These are phyloP conservation scores for Globisporangium mamillatum DNA, from an alignment of 352 stramenopile species.

Conservation along the genomic window DNA sequence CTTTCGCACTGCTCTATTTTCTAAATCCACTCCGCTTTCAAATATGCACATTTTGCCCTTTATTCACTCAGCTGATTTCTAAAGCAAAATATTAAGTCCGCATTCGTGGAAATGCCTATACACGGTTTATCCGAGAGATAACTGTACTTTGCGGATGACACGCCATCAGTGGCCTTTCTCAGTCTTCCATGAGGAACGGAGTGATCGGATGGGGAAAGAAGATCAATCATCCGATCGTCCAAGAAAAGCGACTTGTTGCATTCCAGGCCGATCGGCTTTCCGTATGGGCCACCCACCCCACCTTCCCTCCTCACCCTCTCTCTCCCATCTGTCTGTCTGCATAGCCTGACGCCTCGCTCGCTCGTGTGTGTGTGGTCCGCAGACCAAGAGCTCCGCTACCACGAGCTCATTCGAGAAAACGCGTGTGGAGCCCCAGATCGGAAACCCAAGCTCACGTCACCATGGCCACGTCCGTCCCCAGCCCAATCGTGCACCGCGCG, in stretches of 20 bases:
- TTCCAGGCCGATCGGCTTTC: not conserved
- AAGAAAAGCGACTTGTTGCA: not conserved
- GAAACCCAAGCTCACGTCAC: not conserved
- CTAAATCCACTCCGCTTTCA: not conserved
- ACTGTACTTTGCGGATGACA: not conserved
- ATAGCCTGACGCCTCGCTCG: not conserved
- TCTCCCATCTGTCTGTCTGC: not conserved
- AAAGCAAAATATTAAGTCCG: not conserved
- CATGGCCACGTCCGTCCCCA: constrained; percentile 5
- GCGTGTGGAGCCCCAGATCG: not conserved
- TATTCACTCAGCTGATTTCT: too few relatives aligned
- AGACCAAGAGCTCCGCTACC: not conserved
- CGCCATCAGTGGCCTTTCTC: constrained; percentile 4
- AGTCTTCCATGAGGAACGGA: not conserved
- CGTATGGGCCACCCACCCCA: not conserved
- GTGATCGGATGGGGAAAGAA: constrained; percentile 2
- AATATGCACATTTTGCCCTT: not conserved
- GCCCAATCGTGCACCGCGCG: constrained; percentile 9
- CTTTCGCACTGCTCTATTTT: too few relatives aligned
- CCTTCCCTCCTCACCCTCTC: not conserved
- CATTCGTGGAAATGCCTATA: not conserved
- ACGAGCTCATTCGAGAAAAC: constrained; percentile 9
- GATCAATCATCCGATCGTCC: not conserved
- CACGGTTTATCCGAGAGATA: not conserved
- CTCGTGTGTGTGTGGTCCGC: not conserved